These are phyloP conservation scores for Gracilaria caudata DNA, from an alignment of 23 red algal species.

Conservation along the genomic window DNA sequence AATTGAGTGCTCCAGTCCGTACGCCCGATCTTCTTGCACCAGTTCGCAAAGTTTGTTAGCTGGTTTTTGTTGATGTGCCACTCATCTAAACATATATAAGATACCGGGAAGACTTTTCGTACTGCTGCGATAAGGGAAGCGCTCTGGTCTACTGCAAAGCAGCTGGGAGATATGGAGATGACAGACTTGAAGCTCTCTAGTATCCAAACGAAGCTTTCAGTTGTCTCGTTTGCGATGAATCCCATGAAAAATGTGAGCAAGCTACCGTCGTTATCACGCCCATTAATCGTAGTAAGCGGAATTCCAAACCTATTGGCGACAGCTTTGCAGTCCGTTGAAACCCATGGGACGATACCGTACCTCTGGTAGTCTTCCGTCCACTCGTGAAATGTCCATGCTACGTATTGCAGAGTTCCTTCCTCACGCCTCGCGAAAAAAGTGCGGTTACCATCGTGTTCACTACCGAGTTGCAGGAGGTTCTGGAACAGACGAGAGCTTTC, in stretches of 20 bases:
- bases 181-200: neutral
- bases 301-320: neutral
- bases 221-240: neutral
- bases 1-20: too few species aligned
- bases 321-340: constrained; percentile 11
- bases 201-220: neutral
- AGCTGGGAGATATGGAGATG: neutral
- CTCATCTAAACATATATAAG: too few species aligned
- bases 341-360: neutral
- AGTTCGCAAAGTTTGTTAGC: too few species aligned
- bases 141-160: too few species aligned
- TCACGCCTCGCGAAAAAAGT: too few species aligned
- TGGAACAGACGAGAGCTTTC: too few species aligned
- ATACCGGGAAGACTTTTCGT: too few species aligned
- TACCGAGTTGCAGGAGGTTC: too few species aligned
- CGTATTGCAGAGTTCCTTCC: neutral
- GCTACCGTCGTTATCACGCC: constrained; percentile 1
- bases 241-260: neutral
- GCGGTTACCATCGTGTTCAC: too few species aligned
- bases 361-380: neutral
- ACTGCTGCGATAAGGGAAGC: too few species aligned
- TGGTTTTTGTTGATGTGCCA: too few species aligned
- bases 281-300: neutral
- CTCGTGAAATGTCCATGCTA: neutral
- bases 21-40: too few species aligned